Evolutionary conservation across 352 stramenopile genomes (phyloP).

Genomic region (Halophytophthora batemanensis): DNA sequence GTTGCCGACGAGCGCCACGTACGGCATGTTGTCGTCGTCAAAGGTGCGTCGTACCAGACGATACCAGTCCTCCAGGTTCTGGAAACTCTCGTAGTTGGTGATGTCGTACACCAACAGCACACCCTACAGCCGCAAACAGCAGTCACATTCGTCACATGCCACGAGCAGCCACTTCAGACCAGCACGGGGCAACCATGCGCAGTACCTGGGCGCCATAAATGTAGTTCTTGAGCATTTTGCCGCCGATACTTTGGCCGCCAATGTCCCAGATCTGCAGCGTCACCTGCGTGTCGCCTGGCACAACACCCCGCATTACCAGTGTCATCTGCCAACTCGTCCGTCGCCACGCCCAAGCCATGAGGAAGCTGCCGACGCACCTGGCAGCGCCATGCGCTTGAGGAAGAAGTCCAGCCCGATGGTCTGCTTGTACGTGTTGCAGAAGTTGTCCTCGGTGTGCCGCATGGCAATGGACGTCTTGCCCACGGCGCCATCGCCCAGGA

Average conservation of each 20-base stretch:
- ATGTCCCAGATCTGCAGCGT: constrained; percentile 95
- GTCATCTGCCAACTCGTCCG: background rate
- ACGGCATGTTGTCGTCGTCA: constrained; percentile 80
- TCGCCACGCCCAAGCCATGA: no score
- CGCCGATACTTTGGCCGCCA: constrained; percentile 89
- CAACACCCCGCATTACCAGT: background rate
- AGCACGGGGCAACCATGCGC: no score
- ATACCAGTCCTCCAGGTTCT: constrained; percentile 95
- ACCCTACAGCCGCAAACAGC: constrained; percentile 30
- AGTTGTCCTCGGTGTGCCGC: constrained; percentile 90
- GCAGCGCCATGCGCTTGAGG: constrained; percentile 90
- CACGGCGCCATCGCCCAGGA: constrained; percentile 92
- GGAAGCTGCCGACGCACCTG: constrained; percentile 58
- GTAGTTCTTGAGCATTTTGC: constrained; percentile 90
- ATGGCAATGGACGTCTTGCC: constrained; percentile 95
- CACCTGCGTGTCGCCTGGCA: constrained; percentile 83
- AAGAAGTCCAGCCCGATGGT: constrained; percentile 96
- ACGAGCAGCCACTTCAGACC: background rate
- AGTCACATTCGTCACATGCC: background rate
- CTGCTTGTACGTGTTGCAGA: constrained; percentile 94
- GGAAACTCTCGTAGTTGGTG: constrained; percentile 95
- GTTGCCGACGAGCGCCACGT: constrained; percentile 90
- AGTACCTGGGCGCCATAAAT: constrained; percentile 90
- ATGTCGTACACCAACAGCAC: constrained; percentile 95
- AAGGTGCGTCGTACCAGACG: constrained; percentile 89